Evolutionary conservation across 176 grass and related monocot genomes (phyloP).

Genomic region (Oryza nivara): DNA sequence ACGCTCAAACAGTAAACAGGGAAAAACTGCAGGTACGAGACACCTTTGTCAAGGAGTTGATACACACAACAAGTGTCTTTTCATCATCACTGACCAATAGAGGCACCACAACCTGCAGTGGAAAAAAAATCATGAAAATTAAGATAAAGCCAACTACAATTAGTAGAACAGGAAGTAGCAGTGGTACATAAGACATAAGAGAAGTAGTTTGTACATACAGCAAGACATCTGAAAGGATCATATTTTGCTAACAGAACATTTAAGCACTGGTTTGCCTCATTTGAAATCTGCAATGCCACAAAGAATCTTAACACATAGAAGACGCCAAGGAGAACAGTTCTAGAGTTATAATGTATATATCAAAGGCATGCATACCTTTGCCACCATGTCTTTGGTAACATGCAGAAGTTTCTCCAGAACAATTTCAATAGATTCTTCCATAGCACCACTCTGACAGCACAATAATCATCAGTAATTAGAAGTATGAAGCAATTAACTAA

Average conservation of each 20-base stretch:
- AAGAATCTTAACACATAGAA: constrained; percentile 42
- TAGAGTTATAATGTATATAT: constrained; percentile 15
- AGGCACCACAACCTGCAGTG: constrained; percentile 83
- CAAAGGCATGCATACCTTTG: constrained; percentile 62
- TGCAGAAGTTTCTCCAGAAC: constrained; percentile 95
- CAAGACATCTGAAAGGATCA: constrained; percentile 90
- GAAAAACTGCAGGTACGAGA: constrained; percentile 31
- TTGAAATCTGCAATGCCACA: constrained; percentile 73
- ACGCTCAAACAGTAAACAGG: constrained; percentile 4
- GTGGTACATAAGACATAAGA: constrained; percentile 3
- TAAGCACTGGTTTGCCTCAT: constrained; percentile 88
- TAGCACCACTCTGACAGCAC: constrained; percentile 73
- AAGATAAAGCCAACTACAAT: constrained; percentile 31
- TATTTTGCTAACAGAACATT: constrained; percentile 77
- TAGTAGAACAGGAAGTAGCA: constrained; percentile 26
- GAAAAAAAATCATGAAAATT: constrained; percentile 36
- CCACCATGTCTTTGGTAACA: constrained; percentile 74
- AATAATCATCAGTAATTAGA: constrained; percentile 40
- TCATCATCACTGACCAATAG: constrained; percentile 93
- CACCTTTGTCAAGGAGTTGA: constrained; percentile 99
- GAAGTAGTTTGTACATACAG: constrained; percentile 53
- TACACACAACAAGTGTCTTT: constrained; percentile 93
- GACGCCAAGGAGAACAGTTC: background rate
- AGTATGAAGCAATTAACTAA: constrained; percentile 29
- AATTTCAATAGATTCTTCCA: constrained; percentile 97